A percentile compares a stretch with the other conserved stretches of the same genome.
phyloP scores from a whole-genome alignment of 345 rosid species.

The Brassica rapa region DNA sequence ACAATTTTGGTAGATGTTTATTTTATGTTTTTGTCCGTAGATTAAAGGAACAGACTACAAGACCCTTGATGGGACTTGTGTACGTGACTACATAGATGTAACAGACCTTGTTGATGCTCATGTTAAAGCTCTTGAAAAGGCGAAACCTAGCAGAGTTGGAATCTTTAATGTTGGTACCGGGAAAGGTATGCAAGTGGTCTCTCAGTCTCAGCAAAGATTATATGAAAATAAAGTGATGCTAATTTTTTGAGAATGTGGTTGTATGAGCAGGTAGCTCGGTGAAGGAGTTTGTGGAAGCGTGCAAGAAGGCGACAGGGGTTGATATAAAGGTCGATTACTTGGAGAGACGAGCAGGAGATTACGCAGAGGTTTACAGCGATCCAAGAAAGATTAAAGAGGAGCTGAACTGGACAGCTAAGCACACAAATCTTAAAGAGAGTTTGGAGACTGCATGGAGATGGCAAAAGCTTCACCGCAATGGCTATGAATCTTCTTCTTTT shows the following conservation, averaged over 20 bases:
- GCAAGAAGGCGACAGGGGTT: conserved; percentile 58
- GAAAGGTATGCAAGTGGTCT: conserved; percentile 41
- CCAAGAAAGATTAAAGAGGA: conserved; percentile 51
- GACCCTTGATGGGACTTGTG: conserved; percentile 55
- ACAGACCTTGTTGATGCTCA: conserved; percentile 65
- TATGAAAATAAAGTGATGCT: background rate
- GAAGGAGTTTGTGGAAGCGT: conserved; percentile 63
- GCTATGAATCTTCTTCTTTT: conserved; percentile 38
- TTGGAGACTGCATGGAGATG: conserved; percentile 57
- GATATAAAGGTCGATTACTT: conserved; percentile 50
- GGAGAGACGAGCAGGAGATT: conserved; percentile 57
- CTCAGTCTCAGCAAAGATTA: background rate
- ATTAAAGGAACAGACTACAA: conserved; percentile 67
- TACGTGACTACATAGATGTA: conserved; percentile 63
- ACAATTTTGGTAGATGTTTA: background rate
- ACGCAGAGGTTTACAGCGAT: conserved; percentile 59
- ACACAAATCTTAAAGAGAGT: conserved; percentile 52
- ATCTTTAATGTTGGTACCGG: conserved; percentile 68
- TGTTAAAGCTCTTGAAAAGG: conserved; percentile 62
- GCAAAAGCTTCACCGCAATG: conserved; percentile 52
- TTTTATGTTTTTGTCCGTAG: conserved; percentile 16
- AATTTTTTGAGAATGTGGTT: background rate
- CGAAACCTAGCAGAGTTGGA: conserved; percentile 49
- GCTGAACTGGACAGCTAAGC: conserved; percentile 58
- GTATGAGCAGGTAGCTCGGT: conserved; percentile 56